Evolutionary conservation across 2,329 filamentous ascomycete genomes (phyloP), one percentile per base, ranked within the genome.

Genomic region (Pseudocercospora fijiensis): DNA sequence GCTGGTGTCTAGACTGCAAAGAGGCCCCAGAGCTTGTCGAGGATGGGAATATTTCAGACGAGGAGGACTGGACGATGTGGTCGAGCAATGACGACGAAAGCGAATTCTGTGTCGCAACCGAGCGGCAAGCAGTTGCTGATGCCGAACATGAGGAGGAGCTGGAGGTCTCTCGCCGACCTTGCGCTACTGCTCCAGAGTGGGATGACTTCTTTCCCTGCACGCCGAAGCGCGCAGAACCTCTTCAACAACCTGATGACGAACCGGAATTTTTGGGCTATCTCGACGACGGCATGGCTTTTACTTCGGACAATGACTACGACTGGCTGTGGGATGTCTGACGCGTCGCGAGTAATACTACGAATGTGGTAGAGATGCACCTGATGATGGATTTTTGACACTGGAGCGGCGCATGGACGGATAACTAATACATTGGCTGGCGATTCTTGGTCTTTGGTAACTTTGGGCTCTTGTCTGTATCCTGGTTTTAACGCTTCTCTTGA

Each of bases 1-100:
- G 73, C 67, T 71, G 70, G 70, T 74, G 73, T 59, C 53, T 28
- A 13, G 69, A 67, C 60, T 72, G 69, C 61, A 62, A 63, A 13
- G 67, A 72, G 30, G 57, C 60, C 24, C 69, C 69, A 4, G 66
- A 69, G 52, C 55, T 73, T 8, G 53, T 71, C 3, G 30, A 62
- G 11, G 37, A 64, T 13, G 65, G 67, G 13, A 57, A 65, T 30
- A 4, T 61, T 10, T 47, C 53, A 1, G 66, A 67, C 8, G 64
- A 69, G 27, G 69, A 70, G 28, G 65, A 62, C 11, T 72, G 71
- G 71, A 62, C 70, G 57, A 33, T 66, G 11, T 71, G 69, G 62
- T 68, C 62, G 18, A 52, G 58, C 13, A 61, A 22, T 30, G 64
- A 64, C 10, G 64, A 68, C 5, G 58, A 65, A 18, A 60, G 58